These are phyloP conservation scores for Hibiscus mutabilis DNA, from an alignment of 345 rosid genomes.

Conservation along the genomic window DNA sequence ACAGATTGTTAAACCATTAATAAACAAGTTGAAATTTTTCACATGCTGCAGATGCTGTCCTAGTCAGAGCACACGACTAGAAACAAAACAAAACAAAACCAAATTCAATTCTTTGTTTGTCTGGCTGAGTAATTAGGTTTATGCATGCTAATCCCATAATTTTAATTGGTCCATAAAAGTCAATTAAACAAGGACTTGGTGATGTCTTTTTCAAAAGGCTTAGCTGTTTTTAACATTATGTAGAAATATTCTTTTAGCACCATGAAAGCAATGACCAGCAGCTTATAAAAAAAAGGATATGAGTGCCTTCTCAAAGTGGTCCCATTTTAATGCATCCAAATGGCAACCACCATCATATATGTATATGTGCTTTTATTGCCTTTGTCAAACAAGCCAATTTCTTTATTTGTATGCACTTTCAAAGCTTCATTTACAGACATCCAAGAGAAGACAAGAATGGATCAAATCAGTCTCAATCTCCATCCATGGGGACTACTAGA, in stretches of 20 bases:
- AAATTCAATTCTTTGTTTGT: not conserved
- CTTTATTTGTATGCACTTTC: conserved; percentile 16
- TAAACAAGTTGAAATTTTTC: not conserved
- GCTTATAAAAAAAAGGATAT: not conserved
- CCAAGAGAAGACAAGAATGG: conserved; percentile 14
- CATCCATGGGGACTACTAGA: conserved; percentile 12
- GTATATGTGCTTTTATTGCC: not conserved
- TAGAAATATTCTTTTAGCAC: conserved; percentile 14
- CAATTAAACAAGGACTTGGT: not conserved
- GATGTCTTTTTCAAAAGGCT: conserved; percentile 26
- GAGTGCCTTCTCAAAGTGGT: conserved; percentile 14
- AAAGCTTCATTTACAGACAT: conserved; percentile 6
- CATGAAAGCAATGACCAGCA: conserved; percentile 21
- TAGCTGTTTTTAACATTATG: conserved; percentile 28
- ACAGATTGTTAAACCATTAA: not conserved
- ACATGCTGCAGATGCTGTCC: conserved; percentile 9
- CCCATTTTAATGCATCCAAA: conserved; percentile 23
- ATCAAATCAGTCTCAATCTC: conserved; percentile 29
- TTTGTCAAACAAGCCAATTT: conserved; percentile 20
- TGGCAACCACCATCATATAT: conserved; percentile 18
- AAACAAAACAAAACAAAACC: not conserved
- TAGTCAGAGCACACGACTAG: conserved; percentile 6
- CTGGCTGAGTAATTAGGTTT: not conserved
- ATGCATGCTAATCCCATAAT: not conserved
- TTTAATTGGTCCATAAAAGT: not conserved